Evolutionary conservation across 192 early-diverging fungal genomes (phyloP).

Genomic region (Coemansia sp.): DNA sequence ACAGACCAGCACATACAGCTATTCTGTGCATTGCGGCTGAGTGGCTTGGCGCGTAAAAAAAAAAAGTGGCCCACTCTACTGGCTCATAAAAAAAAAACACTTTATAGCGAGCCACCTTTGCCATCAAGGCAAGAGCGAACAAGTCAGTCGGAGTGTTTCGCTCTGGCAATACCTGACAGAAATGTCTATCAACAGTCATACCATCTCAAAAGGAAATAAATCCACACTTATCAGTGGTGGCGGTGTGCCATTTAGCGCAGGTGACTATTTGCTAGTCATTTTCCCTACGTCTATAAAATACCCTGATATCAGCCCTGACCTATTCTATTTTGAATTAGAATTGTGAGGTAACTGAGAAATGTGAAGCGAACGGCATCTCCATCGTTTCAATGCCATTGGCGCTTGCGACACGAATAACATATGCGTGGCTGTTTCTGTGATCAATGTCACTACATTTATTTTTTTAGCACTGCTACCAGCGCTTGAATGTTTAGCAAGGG

Average conservation of each 20-base stretch:
- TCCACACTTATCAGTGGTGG: slow-evolving; percentile 2
- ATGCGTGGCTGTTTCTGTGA: slow-evolving; percentile 3
- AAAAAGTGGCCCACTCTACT: not conserved
- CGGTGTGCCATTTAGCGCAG: not conserved
- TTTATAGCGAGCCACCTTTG: not conserved
- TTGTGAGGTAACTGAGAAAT: not conserved
- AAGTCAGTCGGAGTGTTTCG: too few relatives aligned
- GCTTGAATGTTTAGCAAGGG: not conserved
- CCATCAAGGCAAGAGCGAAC: not conserved
- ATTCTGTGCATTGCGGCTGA: not conserved
- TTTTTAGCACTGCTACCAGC: not conserved
- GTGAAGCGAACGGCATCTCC: not conserved
- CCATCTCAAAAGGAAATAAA: not conserved
- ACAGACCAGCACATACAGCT: slow-evolving; percentile 3
- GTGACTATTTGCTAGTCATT: not conserved
- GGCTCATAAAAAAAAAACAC: not conserved
- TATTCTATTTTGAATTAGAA: not conserved
- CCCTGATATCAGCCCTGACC: not conserved
- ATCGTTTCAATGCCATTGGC: not conserved
- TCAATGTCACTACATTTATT: not conserved
- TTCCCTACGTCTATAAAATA: not conserved
- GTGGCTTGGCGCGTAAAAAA: not conserved
- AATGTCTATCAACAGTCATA: not conserved
- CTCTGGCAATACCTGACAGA: not conserved
- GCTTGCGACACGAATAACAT: not conserved